Evolutionary conservation across 331 rosid genomes (phyloP).

Genomic region (Erythrophleum ivorense): DNA sequence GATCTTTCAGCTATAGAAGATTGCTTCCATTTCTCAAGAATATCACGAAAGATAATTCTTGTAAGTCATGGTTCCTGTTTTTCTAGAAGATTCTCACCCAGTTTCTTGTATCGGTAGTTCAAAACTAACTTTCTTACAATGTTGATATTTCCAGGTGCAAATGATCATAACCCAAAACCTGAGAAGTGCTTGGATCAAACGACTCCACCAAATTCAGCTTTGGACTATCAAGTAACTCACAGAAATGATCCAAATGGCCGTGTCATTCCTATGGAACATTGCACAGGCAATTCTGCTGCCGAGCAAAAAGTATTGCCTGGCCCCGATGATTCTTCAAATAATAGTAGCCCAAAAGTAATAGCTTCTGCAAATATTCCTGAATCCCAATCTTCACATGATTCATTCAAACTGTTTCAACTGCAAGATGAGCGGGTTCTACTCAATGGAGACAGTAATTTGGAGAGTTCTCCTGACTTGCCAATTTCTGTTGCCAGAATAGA

Average conservation of each 20-base stretch:
- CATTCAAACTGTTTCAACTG: constrained; percentile 31
- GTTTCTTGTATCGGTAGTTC: constrained; percentile 10
- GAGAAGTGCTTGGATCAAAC: constrained; percentile 46
- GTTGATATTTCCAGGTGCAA: constrained; percentile 47
- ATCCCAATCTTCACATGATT: constrained; percentile 27
- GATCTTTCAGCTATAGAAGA: constrained; percentile 64
- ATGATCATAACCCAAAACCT: constrained; percentile 33
- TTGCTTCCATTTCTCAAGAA: constrained; percentile 65
- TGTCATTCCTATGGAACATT: constrained; percentile 32
- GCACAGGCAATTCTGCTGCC: constrained; percentile 38
- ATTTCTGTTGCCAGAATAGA: constrained; percentile 32
- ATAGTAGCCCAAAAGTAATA: constrained; percentile 36
- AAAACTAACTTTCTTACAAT: constrained; percentile 1
- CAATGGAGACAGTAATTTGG: constrained; percentile 34
- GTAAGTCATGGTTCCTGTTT: constrained; percentile 42
- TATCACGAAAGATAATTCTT: constrained; percentile 42
- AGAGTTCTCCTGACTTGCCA: constrained; percentile 35
- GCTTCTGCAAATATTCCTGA: constrained; percentile 30
- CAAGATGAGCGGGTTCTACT: constrained; percentile 46
- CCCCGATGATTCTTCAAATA: constrained; percentile 30
- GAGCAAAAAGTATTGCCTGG: constrained; percentile 26
- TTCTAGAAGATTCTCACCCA: background rate
- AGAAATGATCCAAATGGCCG: constrained; percentile 41
- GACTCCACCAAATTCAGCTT: constrained; percentile 32
- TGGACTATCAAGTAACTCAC: constrained; percentile 33